A percentile compares a stretch with the other conserved stretches of the same genome.
phyloP scores from a whole-genome alignment of 495 filamentous ascomycete species.

The Hypoxylon intermedium region DNA sequence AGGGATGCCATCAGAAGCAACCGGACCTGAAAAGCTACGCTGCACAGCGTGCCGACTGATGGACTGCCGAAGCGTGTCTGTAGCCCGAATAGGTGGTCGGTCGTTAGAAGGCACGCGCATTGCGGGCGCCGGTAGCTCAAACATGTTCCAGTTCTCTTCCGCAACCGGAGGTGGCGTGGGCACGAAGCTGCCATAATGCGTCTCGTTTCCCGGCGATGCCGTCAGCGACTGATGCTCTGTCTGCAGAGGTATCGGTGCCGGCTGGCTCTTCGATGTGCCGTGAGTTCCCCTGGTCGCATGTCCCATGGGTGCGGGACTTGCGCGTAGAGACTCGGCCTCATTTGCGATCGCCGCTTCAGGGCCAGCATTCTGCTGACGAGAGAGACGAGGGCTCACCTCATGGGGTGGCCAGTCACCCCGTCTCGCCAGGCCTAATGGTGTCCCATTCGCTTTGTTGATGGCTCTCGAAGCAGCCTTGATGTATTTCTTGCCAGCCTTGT shows the following conservation, averaged over 20 bases:
- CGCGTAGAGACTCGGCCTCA: constrained; percentile 31
- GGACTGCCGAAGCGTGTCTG: constrained; percentile 18
- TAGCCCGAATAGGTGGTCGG: neutral
- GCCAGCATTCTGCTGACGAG: constrained; percentile 30
- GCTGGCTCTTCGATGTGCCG: constrained; percentile 24
- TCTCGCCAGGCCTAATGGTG: constrained; percentile 48
- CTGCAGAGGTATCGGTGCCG: constrained; percentile 42
- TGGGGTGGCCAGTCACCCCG: constrained; percentile 29
- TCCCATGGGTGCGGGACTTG: constrained; percentile 33
- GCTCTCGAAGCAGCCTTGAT: constrained; percentile 81
- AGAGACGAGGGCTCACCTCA: constrained; percentile 30
- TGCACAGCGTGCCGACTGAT: constrained; percentile 16
- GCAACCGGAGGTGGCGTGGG: constrained; percentile 62
- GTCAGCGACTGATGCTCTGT: constrained; percentile 46
- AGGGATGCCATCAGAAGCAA: neutral
- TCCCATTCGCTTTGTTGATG: constrained; percentile 66
- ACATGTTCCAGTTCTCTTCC: constrained; percentile 46
- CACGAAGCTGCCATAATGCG: constrained; percentile 78
- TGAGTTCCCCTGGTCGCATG: constrained; percentile 36
- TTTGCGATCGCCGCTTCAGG: constrained; percentile 12
- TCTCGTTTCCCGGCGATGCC: constrained; percentile 40
- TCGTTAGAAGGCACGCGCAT: constrained; percentile 60
- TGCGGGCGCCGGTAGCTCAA: constrained; percentile 78
- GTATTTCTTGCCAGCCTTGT: constrained; percentile 92
- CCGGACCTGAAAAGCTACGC: constrained; percentile 26